A percentile compares a stretch with the other conserved stretches of the same genome.
Evolutionary conservation across 179 eudicot species (phyloP).

Genomic region (Nepenthes alata): DNA sequence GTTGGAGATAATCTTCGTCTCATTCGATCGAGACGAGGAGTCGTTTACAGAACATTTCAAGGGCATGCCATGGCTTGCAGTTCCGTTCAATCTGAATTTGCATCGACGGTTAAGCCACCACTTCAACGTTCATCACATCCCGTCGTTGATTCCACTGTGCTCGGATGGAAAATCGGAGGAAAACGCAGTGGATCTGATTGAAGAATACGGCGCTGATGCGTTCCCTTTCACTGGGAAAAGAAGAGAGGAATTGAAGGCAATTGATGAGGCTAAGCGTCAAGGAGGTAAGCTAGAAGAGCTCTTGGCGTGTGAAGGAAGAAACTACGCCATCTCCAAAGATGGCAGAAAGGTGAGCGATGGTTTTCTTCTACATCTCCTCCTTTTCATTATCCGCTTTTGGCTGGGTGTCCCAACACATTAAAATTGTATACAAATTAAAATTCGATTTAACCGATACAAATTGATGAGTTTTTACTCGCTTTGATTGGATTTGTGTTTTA

Average conservation of each 20-base stretch:
- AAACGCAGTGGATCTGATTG: slow-evolving; percentile 32
- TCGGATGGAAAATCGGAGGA: slow-evolving; percentile 24
- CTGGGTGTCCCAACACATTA: neutral
- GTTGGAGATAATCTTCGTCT: slow-evolving; percentile 37
- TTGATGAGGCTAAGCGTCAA: slow-evolving; percentile 33
- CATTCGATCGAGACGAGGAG: slow-evolving; percentile 36
- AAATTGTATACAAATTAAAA: too few species aligned
- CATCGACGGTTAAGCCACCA: slow-evolving; percentile 18
- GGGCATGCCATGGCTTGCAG: slow-evolving; percentile 49
- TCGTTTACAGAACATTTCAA: slow-evolving; percentile 29
- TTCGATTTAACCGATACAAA: too few species aligned
- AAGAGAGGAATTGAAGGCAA: slow-evolving; percentile 29
- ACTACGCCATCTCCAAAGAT: slow-evolving; percentile 24
- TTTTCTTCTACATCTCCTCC: neutral
- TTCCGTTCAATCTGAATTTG: slow-evolving; percentile 24
- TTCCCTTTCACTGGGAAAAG: slow-evolving; percentile 39
- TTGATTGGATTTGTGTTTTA: too few species aligned
- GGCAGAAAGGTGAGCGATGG: slow-evolving; percentile 23
- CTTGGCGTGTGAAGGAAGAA: slow-evolving; percentile 25
- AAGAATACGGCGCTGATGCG: slow-evolving; percentile 46
- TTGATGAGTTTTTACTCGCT: too few species aligned
- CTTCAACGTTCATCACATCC: slow-evolving; percentile 32
- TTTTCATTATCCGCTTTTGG: neutral
- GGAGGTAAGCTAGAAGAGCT: slow-evolving; percentile 40
- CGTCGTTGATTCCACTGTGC: slow-evolving; percentile 31